These are phyloP conservation scores for Collariella sp. DNA, from an alignment of 495 filamentous ascomycete genomes.

Conservation along the genomic window DNA sequence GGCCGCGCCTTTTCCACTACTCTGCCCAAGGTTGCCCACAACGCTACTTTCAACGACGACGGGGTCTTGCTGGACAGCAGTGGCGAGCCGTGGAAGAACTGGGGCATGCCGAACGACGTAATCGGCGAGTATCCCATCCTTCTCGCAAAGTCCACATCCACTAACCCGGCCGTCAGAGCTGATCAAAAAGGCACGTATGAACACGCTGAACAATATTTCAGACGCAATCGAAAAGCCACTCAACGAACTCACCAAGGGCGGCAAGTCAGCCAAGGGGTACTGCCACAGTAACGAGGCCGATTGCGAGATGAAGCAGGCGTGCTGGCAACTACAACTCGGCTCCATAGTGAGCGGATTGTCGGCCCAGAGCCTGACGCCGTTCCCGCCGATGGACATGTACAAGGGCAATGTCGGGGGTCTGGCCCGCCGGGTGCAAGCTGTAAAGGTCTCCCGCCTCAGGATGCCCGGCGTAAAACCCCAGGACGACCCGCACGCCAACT, in stretches of 20 bases:
- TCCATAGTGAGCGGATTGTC: slow-evolving; percentile 11
- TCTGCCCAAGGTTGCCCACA: slow-evolving; percentile 11
- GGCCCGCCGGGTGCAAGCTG: neutral
- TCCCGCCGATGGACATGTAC: slow-evolving; percentile 7
- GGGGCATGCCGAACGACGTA: slow-evolving; percentile 7
- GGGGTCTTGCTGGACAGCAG: slow-evolving; percentile 5
- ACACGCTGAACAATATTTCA: slow-evolving; percentile 3
- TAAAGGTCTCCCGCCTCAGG: slow-evolving; percentile 17
- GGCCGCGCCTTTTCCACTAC: slow-evolving; percentile 8
- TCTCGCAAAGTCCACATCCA: neutral
- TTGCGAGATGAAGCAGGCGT: slow-evolving; percentile 6
- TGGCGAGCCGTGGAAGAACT: slow-evolving; percentile 11
- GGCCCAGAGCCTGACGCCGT: slow-evolving; percentile 3
- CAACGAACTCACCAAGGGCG: slow-evolving; percentile 2
- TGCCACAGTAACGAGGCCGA: slow-evolving; percentile 12
- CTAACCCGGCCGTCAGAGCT: slow-evolving; percentile 7
- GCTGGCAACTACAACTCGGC: slow-evolving; percentile 18
- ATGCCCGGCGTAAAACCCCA: slow-evolving; percentile 8
- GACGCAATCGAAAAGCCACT: neutral
- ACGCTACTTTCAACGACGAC: slow-evolving; percentile 5
- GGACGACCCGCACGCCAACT: slow-evolving; percentile 12
- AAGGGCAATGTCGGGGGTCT: slow-evolving; percentile 9
- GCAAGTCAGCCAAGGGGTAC: neutral
- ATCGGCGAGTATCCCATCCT: slow-evolving; percentile 11
- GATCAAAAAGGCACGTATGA: slow-evolving; percentile 1